phyloP scores from a whole-genome alignment of 2,329 filamentous ascomycete genomes.

The Epichloe uncinata region DNA sequence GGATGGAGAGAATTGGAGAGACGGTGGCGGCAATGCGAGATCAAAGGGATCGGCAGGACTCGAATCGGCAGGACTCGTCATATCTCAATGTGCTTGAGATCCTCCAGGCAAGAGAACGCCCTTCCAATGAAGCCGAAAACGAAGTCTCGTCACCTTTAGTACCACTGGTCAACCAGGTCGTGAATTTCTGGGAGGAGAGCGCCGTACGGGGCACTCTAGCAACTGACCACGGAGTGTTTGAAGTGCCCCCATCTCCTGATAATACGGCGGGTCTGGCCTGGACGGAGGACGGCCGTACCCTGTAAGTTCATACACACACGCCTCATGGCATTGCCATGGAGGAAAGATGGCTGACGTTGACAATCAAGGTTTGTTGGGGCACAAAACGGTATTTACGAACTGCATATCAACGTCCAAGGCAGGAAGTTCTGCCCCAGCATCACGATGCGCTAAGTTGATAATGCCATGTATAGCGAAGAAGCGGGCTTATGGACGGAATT shows the following conservation, averaged over 20 bases:
- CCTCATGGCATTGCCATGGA: not conserved
- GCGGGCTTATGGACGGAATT: not conserved
- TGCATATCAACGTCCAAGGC: conserved; percentile 49
- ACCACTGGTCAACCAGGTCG: conserved; percentile 25
- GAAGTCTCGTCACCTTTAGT: conserved; percentile 24
- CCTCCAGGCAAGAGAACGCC: conserved; percentile 21
- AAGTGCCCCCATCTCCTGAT: conserved; percentile 33
- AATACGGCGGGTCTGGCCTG: conserved; percentile 50
- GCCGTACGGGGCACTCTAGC: conserved; percentile 19
- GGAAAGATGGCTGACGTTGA: conserved; percentile 9
- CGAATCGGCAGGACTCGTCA: conserved; percentile 22
- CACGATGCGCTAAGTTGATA: conserved; percentile 31
- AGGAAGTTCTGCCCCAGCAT: conserved; percentile 47
- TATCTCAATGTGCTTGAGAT: conserved; percentile 26
- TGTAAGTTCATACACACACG: conserved; percentile 32
- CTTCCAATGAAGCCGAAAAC: conserved; percentile 17
- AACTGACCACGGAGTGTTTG: conserved; percentile 27
- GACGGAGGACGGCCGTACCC: conserved; percentile 44
- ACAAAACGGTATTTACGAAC: conserved; percentile 65
- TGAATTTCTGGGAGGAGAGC: conserved; percentile 25
- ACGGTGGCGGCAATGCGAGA: conserved; percentile 23
- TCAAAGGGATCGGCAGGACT: conserved; percentile 22
- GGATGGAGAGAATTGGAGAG: conserved; percentile 22
- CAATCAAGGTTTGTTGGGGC: conserved; percentile 43
- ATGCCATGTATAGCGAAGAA: not conserved